Base-by-base conservation (phyloP, 129 eudicot genomes). In the Centaurea solstitialis region DNA sequence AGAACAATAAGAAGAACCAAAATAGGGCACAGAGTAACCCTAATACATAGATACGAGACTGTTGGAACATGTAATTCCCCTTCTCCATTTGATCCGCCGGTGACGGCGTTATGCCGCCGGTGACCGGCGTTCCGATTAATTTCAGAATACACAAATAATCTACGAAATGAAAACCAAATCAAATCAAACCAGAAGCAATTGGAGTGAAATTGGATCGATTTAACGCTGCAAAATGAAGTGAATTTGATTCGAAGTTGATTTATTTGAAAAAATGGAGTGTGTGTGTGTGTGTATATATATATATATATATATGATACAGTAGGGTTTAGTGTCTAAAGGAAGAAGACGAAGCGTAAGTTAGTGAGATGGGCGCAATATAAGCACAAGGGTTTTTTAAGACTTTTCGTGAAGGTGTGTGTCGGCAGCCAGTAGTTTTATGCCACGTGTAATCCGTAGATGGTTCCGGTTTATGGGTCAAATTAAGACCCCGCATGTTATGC, bases 1-100 rank as follows among this genome's bases (percentile, higher is more conserved):
- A 90, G 77, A 83, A 90, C 75, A 94, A 76, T 37, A 95, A 76
- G 45, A 76, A 85, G 0, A 88, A 53, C 99, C 99, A 95, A 79
- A 95, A 87, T 12, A 88, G 38, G 35, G 76, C 88, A 21, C 88
- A 83, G 35, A 87, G 75, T 20, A 84, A 79, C 22, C 84, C 91
- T 67, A 95, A 37, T 35, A 85, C 62, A 77, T 86, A 95, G 30
- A 92, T 30, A 73, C 94, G 87, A 9, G 97, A 77, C 2, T 78
- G 82, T 4, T 92, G 88, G 73, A 69, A 89, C 77, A 82, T 77
- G 22, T 81, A 85, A 9, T 77, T 78, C 22, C 89, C 87, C 57
- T 82, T 94, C 93, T 92, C 98, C 97, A 91, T 94, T 26, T 26
- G 77, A 3, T 33, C 75, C 50, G 83, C 37, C 24, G 80, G 45